Evolutionary conservation across 768 basidiomycete species (phyloP).

Genomic region (Hypholoma sublateritium): DNA sequence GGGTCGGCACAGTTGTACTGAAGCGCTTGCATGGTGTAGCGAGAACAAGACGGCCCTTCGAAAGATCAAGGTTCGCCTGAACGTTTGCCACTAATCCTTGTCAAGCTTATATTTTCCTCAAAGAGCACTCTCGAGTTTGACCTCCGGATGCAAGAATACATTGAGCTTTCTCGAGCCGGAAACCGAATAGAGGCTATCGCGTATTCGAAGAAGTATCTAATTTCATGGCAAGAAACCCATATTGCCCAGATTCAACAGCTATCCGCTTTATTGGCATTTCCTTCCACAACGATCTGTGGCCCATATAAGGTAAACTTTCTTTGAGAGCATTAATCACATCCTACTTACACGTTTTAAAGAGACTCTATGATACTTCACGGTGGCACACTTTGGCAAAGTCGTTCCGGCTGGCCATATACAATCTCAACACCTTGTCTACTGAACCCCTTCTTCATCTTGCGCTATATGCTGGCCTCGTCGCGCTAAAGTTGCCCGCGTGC

Average conservation of each 20-base stretch:
- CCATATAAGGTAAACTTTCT: slow-evolving; percentile 69
- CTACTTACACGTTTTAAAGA: slow-evolving; percentile 38
- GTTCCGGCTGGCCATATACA: slow-evolving; percentile 87
- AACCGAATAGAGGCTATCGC: slow-evolving; percentile 76
- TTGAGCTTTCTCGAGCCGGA: slow-evolving; percentile 78
- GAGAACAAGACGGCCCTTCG: slow-evolving; percentile 93
- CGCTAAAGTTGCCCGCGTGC: slow-evolving; percentile 88
- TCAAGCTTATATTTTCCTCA: background rate
- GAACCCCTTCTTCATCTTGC: slow-evolving; percentile 87
- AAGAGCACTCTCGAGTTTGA: slow-evolving; percentile 97
- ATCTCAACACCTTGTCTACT: slow-evolving; percentile 82
- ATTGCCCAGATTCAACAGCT: slow-evolving; percentile 74
- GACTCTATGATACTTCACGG: slow-evolving; percentile 77
- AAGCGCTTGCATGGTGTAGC: slow-evolving; percentile 93
- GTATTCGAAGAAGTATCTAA: slow-evolving; percentile 80
- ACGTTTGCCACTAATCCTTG: background rate
- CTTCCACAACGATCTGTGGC: slow-evolving; percentile 65
- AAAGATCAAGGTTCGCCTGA: slow-evolving; percentile 72
- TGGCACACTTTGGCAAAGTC: slow-evolving; percentile 75
- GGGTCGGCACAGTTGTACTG: slow-evolving; percentile 70
- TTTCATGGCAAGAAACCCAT: slow-evolving; percentile 83
- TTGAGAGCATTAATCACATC: no score
- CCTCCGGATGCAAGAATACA: slow-evolving; percentile 92
- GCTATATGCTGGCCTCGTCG: slow-evolving; percentile 87
- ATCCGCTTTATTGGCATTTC: slow-evolving; percentile 74